phyloP scores from a whole-genome alignment of 1,139 yeast genomes.

The Saccharomyces hybrid region DNA sequence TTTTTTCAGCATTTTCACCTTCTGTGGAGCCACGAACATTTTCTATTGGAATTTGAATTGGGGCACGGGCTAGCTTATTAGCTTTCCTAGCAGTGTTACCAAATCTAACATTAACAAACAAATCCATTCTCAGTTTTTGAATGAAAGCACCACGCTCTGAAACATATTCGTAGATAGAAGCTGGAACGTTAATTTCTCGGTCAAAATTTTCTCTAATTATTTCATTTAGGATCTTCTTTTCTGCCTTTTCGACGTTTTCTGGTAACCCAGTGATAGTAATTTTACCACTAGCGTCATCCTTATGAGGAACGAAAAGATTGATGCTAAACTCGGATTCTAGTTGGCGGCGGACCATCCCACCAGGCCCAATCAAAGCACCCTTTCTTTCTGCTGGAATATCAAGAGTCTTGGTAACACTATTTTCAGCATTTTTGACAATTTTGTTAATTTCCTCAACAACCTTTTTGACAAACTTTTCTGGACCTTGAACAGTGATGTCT shows the following conservation, averaged over 20 bases:
- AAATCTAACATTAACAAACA: slow-evolving; percentile 55
- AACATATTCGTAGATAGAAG: slow-evolving; percentile 49
- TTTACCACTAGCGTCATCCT: slow-evolving; percentile 40
- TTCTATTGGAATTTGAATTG: slow-evolving; percentile 41
- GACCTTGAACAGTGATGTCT: slow-evolving; percentile 64
- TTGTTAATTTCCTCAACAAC: slow-evolving; percentile 58
- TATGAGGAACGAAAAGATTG: slow-evolving; percentile 59
- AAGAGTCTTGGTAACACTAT: slow-evolving; percentile 48
- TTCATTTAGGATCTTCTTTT: slow-evolving; percentile 43
- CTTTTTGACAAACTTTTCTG: slow-evolving; percentile 63
- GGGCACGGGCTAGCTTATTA: slow-evolving; percentile 39
- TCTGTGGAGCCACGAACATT: slow-evolving; percentile 33
- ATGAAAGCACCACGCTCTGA: slow-evolving; percentile 63
- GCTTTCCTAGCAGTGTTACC: slow-evolving; percentile 48
- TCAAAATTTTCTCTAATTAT: slow-evolving; percentile 41
- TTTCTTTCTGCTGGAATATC: slow-evolving; percentile 71
- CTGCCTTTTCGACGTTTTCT: slow-evolving; percentile 51
- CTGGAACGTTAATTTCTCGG: slow-evolving; percentile 49
- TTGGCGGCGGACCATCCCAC: slow-evolving; percentile 67
- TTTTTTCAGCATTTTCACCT: slow-evolving; percentile 38
- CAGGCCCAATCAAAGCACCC: slow-evolving; percentile 72
- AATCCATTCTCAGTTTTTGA: slow-evolving; percentile 48
- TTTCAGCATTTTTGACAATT: slow-evolving; percentile 60
- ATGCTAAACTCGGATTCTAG: slow-evolving; percentile 67
- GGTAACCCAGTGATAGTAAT: slow-evolving; percentile 51